phyloP scores from a whole-genome alignment of 176 grass and related monocot species.

The Rhynchospora pubera region DNA sequence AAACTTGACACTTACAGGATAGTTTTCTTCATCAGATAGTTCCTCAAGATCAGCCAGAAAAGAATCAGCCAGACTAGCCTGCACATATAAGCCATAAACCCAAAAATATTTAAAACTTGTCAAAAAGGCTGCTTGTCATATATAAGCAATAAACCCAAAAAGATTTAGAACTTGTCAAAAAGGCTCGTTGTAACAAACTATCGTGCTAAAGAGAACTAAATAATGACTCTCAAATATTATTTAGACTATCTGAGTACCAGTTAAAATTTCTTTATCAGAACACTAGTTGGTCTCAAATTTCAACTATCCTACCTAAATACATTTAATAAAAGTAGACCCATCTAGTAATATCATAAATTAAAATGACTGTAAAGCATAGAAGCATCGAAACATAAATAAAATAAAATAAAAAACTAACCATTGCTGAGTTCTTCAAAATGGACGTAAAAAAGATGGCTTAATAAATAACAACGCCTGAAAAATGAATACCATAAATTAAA shows the following conservation, averaged over 20 bases:
- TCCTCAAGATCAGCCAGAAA: conserved; percentile 93
- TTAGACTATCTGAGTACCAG: not conserved
- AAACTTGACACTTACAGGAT: conserved; percentile 51
- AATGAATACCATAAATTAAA: not conserved
- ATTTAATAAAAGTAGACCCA: not conserved
- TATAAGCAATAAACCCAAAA: not conserved
- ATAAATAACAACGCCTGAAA: not conserved
- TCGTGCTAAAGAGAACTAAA: not conserved
- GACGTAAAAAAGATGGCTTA: not conserved
- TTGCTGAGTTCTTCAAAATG: not conserved
- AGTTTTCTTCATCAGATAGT: conserved; percentile 73
- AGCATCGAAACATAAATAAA: not conserved
- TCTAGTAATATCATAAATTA: not conserved
- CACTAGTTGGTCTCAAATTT: not conserved
- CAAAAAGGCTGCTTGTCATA: not conserved
- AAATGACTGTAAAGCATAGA: not conserved
- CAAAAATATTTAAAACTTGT: not conserved
- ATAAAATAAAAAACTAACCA: not conserved
- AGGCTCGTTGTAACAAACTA: not conserved
- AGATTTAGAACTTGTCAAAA: not conserved
- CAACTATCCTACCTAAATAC: not conserved
- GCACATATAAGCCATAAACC: not conserved
- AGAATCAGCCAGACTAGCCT: conserved; percentile 92
- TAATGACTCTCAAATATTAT: not conserved
- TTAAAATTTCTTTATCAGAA: not conserved